These are phyloP conservation scores for Chenopodium berlandieri DNA, from an alignment of 148 eudicot species.

Conservation along the genomic window DNA sequence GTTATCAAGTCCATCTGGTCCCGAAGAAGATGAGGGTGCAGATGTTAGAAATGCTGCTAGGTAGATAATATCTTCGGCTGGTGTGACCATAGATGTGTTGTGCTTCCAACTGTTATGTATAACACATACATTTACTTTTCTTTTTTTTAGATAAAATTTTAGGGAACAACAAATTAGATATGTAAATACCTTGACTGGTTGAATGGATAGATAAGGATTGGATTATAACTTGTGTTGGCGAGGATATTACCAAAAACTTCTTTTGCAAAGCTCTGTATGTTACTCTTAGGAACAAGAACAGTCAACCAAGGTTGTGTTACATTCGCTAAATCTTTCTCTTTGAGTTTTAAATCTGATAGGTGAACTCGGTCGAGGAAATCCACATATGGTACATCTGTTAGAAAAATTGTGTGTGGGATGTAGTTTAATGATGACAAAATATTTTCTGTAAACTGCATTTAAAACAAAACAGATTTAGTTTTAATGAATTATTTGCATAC, in stretches of 20 bases:
- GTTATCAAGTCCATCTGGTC: slow-evolving; percentile 52
- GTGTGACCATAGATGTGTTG: slow-evolving; percentile 71
- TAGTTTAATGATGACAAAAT: slow-evolving; percentile 48
- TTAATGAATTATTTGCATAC: not conserved
- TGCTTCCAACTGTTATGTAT: slow-evolving; percentile 57
- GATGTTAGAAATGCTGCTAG: slow-evolving; percentile 54
- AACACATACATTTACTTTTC: not conserved
- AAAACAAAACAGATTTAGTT: not conserved
- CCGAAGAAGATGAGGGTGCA: slow-evolving; percentile 44
- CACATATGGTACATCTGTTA: slow-evolving; percentile 64
- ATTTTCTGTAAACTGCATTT: slow-evolving; percentile 49
- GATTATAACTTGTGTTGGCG: slow-evolving; percentile 66
- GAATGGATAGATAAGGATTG: slow-evolving; percentile 78
- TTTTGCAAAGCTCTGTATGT: slow-evolving; percentile 49
- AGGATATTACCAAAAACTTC: slow-evolving; percentile 71
- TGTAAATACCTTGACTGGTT: slow-evolving; percentile 67
- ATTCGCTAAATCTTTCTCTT: slow-evolving; percentile 67
- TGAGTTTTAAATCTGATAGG: slow-evolving; percentile 58
- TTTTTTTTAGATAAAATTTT: not conserved
- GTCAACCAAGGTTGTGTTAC: slow-evolving; percentile 89
- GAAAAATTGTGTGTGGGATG: slow-evolving; percentile 50
- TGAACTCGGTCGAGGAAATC: slow-evolving; percentile 83
- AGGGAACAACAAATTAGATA: not conserved
- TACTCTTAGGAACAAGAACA: slow-evolving; percentile 72
- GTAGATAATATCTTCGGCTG: slow-evolving; percentile 69